Base-by-base conservation (phyloP, 2,329 filamentous ascomycete species). In the Penicillium sp. region DNA sequence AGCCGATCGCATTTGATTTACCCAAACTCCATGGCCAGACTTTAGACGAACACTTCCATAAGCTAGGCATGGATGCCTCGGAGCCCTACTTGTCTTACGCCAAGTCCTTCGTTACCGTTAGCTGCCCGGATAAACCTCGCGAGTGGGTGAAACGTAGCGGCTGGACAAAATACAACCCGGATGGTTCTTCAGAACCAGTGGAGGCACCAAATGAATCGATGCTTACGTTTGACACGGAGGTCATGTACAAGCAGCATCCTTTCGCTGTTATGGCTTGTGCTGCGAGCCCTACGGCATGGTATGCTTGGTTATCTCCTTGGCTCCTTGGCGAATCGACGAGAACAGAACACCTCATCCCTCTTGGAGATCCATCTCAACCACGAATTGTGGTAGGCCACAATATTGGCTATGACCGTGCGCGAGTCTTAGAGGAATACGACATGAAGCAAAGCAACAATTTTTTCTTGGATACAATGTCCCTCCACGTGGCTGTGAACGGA, bases 241-340 rank as follows among this genome's bases (percentile, higher is more conserved):
- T 97, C 43, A 87, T 99, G 88, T 99, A 88, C 84, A 96, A 95
- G 71, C 86, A 94, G 69, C 93, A 88, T 61, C 87, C 89, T 0
- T 99, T 91, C 72, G 92, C 95, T 0, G 91, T 96, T 53, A 97
- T 99, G 91, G 94, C 95, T 19, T 97, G 93, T 70, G 94, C 95
- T 13, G 90, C 87, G 16, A 92, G 92, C 63, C 87, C 91, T 0
- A 92, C 87, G 3, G 87, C 92, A 26, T 99, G 95, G 95, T 99
- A 99, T 76, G 91, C 88, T 0, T 99, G 94, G 94, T 75, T 99
- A 49, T 99, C 94, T 11, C 94, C 94, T 0, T 99, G 93, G 93
- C 77, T 99, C 31, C 76, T 99, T 16, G 90, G 87, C 26, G 91
- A 97, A 77, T 88, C 90, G 1, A 79, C 89, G 31, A 86, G 86